Conservation (phyloP, 129 eudicot genomes). For the Flaveria linearis region DNA sequence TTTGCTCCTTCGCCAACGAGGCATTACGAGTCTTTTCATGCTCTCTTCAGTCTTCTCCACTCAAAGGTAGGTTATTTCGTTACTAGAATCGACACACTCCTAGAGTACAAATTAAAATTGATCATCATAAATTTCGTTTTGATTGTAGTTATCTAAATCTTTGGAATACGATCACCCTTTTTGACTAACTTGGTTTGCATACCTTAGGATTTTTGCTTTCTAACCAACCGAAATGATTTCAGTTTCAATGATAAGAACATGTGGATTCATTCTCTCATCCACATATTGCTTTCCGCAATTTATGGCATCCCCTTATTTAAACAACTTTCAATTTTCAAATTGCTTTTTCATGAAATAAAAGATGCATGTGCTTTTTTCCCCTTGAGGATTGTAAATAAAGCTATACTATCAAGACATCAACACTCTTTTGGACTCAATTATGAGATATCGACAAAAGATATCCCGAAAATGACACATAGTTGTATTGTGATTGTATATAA, state of each 20-base stretch:
- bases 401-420: too few species aligned
- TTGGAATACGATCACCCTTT: not conserved
- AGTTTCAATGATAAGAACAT: constrained; percentile 17
- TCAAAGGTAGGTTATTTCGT: too few species aligned
- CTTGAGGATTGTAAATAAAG: too few species aligned
- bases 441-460: not conserved
- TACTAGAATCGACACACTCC: too few species aligned
- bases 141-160: not conserved
- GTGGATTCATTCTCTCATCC: constrained; percentile 8
- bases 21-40: too few species aligned
- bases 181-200: constrained; percentile 6
- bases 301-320: constrained; percentile 9
- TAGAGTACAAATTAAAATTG: not conserved
- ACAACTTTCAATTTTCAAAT: constrained; percentile 13
- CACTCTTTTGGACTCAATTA: too few species aligned
- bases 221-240: not conserved
- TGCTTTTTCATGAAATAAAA: constrained; percentile 19
- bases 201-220: not conserved
- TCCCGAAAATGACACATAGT: constrained; percentile 16
- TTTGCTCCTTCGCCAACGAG: too few species aligned
- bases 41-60: too few species aligned
- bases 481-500: too few species aligned
- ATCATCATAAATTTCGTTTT: not conserved
- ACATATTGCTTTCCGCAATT: constrained; percentile 29
- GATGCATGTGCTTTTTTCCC: not conserved